Conservation (phyloP, 1,139 yeast genomes). For the Saccharomyces hybrid region DNA sequence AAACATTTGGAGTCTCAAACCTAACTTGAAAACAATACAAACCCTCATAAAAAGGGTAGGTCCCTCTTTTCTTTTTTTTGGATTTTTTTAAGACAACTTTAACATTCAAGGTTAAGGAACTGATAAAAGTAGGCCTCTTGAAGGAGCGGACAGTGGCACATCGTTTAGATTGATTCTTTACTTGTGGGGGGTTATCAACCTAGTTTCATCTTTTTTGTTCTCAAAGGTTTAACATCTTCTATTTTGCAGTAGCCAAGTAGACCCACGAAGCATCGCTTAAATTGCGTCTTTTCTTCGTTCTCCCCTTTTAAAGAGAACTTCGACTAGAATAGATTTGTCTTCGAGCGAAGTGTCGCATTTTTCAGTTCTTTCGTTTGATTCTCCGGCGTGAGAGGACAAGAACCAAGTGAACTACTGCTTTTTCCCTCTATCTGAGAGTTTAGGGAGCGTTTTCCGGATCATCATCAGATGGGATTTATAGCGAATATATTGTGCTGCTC, state of each 20-base stretch:
- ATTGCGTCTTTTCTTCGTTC: background rate
- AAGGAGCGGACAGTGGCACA: background rate
- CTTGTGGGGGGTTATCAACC: background rate
- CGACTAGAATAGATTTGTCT: background rate
- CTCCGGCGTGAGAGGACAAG: background rate
- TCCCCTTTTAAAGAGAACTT: background rate
- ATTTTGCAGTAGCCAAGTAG: background rate
- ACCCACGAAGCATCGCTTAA: background rate
- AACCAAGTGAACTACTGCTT: background rate
- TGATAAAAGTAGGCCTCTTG: background rate
- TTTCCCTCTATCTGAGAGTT: background rate
- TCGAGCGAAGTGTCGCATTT: background rate
- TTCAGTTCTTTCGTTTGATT: background rate
- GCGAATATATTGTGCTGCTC: constrained; percentile 27
- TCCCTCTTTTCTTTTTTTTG: background rate
- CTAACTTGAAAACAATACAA: background rate
- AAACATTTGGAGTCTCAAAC: background rate
- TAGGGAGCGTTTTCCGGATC: background rate
- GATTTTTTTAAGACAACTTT: background rate
- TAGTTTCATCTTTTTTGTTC: background rate
- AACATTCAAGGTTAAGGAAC: background rate
- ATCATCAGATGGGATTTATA: constrained; percentile 25
- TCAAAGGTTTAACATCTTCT: background rate
- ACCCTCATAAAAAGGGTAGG: background rate
- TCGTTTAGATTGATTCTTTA: background rate